phyloP scores from a whole-genome alignment of 1,284 basidiomycete genomes.

The Sphaerobolus stellatus region DNA sequence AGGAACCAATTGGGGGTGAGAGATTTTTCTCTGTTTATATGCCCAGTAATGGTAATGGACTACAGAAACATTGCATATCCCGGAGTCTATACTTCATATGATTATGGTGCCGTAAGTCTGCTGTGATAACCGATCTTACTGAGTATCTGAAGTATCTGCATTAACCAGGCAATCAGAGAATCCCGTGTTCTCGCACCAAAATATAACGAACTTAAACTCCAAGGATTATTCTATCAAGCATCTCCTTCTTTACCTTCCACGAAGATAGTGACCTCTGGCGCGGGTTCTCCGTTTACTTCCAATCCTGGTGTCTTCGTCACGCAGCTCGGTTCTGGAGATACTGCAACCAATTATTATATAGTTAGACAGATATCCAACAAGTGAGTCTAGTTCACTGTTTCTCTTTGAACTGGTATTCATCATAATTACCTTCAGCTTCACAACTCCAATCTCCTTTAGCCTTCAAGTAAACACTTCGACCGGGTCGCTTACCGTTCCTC shows the following conservation, averaged over 20 bases:
- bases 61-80: neutral
- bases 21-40: neutral
- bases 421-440: neutral
- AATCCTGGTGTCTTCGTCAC: constrained; percentile 7
- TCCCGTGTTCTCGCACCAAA: constrained; percentile 2
- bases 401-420: neutral
- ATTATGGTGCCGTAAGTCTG: neutral
- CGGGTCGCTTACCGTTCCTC: constrained; percentile 1
- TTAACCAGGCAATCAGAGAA: constrained; percentile 4
- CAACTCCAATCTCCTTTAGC: constrained; percentile 3
- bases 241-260: constrained; percentile 4
- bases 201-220: constrained; percentile 7
- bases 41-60: neutral
- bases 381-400: neutral
- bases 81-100: neutral
- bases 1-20: constrained; percentile 9
- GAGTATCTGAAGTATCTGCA: neutral
- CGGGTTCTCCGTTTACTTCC: neutral
- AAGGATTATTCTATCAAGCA: constrained; percentile 9
- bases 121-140: neutral
- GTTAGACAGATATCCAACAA: constrained; percentile 7
- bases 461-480: constrained; percentile 1
- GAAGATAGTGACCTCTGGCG: neutral
- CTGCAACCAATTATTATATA: constrained; percentile 7
- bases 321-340: neutral